Base-by-base conservation (phyloP, 208 protist species). In the Leishmania tropica region DNA sequence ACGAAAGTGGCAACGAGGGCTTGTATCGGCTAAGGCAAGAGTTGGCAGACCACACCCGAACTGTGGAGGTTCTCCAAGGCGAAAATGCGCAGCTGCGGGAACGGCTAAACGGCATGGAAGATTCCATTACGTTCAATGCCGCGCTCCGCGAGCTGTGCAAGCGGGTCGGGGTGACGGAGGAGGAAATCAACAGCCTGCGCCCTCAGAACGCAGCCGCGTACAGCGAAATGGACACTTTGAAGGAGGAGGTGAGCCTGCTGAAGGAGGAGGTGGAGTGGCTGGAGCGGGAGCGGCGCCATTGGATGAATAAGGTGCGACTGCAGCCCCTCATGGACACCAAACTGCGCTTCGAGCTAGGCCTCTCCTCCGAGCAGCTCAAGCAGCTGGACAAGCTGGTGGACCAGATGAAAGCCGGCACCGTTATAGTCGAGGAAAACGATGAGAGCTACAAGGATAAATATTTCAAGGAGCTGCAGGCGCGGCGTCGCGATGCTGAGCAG, bases 241-340 rank as follows among this genome's bases (percentile, higher is more conserved):
- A 90, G 10, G 93, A 93, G 60, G 93, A 98, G 79, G 58, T 96
- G 47, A 87, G 84, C 67, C 79, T 92, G 0, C 84, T 97, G 42
- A 96, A 96, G 81, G 92, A 95, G 73, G 96, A 98, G 79, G 84
- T 98, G 13, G 94, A 96, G 79, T 96, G 93, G 92, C 81, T 98
- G 19, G 96, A 98, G 84, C 89, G 88, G 51, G 96, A 98, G 74
- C 87, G 96, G 2, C 92, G 89, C 5, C 89, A 96, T 73, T 97
- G 94, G 94, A 96, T 97, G 96, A 91, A 96, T 79, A 96, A 96
- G 72, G 96, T 98, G 42, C 93, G 96, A 28, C 83, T 98, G 67
- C 93, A 97, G 83, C 92, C 96, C 2, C 88, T 98, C 3, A 89
- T 96, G 85, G 90, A 96, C 84, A 96, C 94, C 0, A 96, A 97